Evolutionary conservation across 768 basidiomycete genomes (phyloP).

Genomic region (Coprinellus aureogranulatus): DNA sequence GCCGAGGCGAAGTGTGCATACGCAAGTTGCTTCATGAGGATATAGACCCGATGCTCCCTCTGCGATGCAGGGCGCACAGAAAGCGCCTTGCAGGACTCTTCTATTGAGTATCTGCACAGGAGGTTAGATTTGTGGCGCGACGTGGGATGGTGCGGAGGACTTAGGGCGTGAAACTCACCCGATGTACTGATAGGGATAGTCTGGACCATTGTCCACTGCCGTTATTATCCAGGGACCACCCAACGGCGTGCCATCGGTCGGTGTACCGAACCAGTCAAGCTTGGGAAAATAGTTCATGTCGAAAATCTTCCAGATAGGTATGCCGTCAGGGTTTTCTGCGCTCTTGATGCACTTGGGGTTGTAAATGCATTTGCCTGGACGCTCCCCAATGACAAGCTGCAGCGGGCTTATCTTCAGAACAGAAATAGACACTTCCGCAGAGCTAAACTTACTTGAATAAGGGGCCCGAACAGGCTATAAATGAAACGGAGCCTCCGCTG

Average conservation of each 20-base stretch:
- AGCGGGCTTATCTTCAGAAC: background rate
- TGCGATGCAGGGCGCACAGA: slow-evolving; percentile 23
- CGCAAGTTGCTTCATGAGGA: slow-evolving; percentile 29
- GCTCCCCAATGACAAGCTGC: slow-evolving; percentile 25
- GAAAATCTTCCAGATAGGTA: slow-evolving; percentile 37
- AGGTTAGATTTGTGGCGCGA: background rate
- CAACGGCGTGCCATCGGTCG: background rate
- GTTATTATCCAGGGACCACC: background rate
- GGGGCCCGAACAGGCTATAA: slow-evolving; percentile 30
- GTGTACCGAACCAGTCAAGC: slow-evolving; percentile 1
- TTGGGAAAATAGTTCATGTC: slow-evolving; percentile 26
- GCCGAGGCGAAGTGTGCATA: slow-evolving; percentile 18
- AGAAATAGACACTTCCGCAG: background rate
- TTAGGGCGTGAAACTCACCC: slow-evolving; percentile 10
- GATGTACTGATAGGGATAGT: slow-evolving; percentile 21
- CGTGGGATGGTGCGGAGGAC: background rate
- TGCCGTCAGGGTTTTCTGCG: slow-evolving; percentile 27
- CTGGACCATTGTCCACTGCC: slow-evolving; percentile 16
- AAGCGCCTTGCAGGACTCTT: slow-evolving; percentile 23
- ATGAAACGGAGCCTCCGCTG: slow-evolving; percentile 24
- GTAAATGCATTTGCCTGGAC: slow-evolving; percentile 22
- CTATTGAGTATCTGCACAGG: slow-evolving; percentile 29
- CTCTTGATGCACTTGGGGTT: slow-evolving; percentile 26
- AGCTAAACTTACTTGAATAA: slow-evolving; percentile 24
- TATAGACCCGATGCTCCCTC: slow-evolving; percentile 25